Base-by-base conservation (phyloP, 305 asterid species). In the Fraxinus nigra region DNA sequence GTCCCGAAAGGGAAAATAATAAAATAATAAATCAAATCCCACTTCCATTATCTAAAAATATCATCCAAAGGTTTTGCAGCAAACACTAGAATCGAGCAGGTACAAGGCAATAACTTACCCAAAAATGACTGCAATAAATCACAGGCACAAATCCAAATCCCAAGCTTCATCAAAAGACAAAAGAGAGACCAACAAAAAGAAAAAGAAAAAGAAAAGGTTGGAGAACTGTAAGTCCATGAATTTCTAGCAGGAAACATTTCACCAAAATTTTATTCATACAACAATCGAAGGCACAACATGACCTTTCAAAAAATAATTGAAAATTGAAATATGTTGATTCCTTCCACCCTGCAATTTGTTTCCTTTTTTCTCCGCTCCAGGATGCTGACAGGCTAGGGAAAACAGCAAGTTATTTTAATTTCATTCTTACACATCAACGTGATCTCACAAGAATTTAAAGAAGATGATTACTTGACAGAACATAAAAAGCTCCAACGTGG, bases 101-200 rank as follows among this genome's bases (percentile, higher is more conserved):
- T 4, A 6, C 4, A 28, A 67, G 7, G 20, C 37, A 9, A 67
- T 2, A 63, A 67, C 8, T 11, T 3, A 67, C 74, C 74, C 74
- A 13, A 67, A 10, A 22, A 67, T 26, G 35, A 61, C 30, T 18
- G 30, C 32, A 0, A 61, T 24, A 20, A 59, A 28, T 40, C 56
- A 77, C 43, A 77, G 24, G 67, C 69, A 56, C 3, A 70, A 61
- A 67, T 48, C 79, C 33, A 56, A 54, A 46, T 43, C 80, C 56
- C 10, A 70, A 1, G 65, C 78, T 72, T 75, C 63, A 34, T 67
- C 37, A 32, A 54, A 65, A 33, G 72, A 3, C 22, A 35, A 37
- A 48, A 46, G 20, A 48, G 59, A 48, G 20, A 75, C 70, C 2
- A 82, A 79, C 46, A 33, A 38, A 72, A 33, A 46, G 18, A 43